Percentiles rank a stretch among this genome's conserved stretches.
Conservation (phyloP, 805 yeast species). For the Nakazawaea peltata region DNA sequence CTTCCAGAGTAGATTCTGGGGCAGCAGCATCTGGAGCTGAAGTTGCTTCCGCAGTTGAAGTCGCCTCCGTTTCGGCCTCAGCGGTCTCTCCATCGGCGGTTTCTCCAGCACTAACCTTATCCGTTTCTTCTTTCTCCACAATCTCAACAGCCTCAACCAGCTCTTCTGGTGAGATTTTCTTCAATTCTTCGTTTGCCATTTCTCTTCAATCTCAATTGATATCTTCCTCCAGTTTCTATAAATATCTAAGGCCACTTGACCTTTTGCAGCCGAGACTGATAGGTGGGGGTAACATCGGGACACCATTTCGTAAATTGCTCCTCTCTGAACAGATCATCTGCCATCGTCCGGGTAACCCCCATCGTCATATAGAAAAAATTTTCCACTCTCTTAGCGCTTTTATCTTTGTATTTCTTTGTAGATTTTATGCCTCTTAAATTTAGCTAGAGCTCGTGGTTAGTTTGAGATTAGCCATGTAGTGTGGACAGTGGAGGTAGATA, state of each 20-base stretch:
- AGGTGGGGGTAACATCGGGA: too few species aligned
- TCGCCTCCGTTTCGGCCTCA: not conserved
- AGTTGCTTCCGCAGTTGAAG: not conserved
- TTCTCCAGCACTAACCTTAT: not conserved
- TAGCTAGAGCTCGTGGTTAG: slow-evolving; percentile 7
- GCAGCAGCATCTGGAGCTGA: slow-evolving; percentile 30
- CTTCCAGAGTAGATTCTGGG: slow-evolving; percentile 34
- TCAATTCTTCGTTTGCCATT: not conserved
- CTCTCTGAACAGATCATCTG: too few species aligned
- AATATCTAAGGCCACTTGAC: too few species aligned
- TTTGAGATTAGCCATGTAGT: not conserved
- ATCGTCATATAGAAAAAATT: too few species aligned
- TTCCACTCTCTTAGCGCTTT: too few species aligned
- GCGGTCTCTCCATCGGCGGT: not conserved
- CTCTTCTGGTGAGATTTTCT: not conserved
- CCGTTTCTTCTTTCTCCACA: not conserved
- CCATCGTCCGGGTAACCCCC: too few species aligned
- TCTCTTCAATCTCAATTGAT: not conserved
- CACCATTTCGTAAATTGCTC: too few species aligned
- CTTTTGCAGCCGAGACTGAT: too few species aligned
- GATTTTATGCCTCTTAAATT: slow-evolving; percentile 6
- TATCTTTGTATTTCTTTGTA: too few species aligned
- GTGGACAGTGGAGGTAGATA: slow-evolving; percentile 6
- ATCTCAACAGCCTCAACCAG: not conserved
- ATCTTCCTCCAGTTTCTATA: too few species aligned